These are phyloP conservation scores for Hippophae rhamnoides DNA, from an alignment of 306 rosid genomes.

Conservation along the genomic window DNA sequence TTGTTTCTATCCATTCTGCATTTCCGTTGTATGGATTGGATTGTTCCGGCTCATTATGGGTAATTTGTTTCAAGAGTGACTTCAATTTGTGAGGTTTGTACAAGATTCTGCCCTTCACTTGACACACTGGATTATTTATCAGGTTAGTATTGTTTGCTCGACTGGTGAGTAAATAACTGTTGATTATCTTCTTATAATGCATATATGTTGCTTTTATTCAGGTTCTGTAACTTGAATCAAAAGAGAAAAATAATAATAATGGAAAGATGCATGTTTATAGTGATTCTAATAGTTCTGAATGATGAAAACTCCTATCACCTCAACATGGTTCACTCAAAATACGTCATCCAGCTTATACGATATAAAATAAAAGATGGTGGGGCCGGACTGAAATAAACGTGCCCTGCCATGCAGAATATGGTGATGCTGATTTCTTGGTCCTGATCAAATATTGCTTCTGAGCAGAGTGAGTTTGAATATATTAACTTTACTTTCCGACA, in stretches of 20 bases:
- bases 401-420: no score
- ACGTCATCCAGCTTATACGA: no score
- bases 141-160: slow-evolving; percentile 51
- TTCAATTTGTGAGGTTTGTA: slow-evolving; percentile 59
- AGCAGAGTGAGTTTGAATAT: no score
- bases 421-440: no score
- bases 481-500: no score
- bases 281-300: slow-evolving; percentile 15
- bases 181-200: slow-evolving; percentile 40
- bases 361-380: no score
- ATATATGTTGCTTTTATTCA: slow-evolving; percentile 38
- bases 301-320: slow-evolving; percentile 32
- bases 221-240: slow-evolving; percentile 50
- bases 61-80: slow-evolving; percentile 34
- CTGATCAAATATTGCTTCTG: no score
- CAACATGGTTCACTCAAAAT: slow-evolving; percentile 4
- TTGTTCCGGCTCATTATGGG: slow-evolving; percentile 53
- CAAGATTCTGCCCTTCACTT: slow-evolving; percentile 46
- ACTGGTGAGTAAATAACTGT: slow-evolving; percentile 47
- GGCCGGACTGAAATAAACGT: no score
- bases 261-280: slow-evolving; percentile 48
- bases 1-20: slow-evolving; percentile 16
- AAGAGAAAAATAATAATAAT: not conserved
- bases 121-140: slow-evolving; percentile 46
- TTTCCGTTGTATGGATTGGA: slow-evolving; percentile 27